Base-by-base conservation (phyloP, 768 basidiomycete genomes). In the Russula emetica region DNA sequence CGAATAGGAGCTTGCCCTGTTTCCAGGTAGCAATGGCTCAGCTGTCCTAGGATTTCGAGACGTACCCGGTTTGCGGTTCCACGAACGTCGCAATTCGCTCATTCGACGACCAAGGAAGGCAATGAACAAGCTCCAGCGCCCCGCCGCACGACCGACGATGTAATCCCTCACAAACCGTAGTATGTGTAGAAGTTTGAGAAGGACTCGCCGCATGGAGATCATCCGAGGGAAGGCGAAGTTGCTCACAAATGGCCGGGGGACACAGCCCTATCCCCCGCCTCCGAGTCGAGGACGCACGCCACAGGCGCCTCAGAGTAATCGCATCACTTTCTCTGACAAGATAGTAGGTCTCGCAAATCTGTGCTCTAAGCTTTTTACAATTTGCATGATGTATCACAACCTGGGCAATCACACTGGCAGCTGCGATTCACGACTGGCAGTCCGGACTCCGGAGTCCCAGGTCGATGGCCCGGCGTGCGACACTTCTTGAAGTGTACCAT, bases 71-170 rank as follows among this genome's bases (percentile, higher is more conserved):
- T 45, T 60, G 20, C 45, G 8, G 40, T 20, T 10, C 38, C 51
- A 5, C 20, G 10, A 28, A 2, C 28, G 16, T 40, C 45, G 36
- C 34, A 55, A 55, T 24, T 5, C 20, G 18, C 42, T n/a, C 9
- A 20, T 20, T n/a, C 20, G 55, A 54, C 54, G 54, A 49, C 61
- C 24, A 5, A 61, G 34, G 45, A 55, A 28, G 34, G 45, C 45
- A 10, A 53, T 26, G 24, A 49, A 16, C 45, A 28, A 13, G 5
- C 45, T 22, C 36, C 61, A 62, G 18, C 45, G 26, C 11, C 16
- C 18, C 7, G 22, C 26, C 26, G 11, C 22, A 36, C 34, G 34
- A 3, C 16, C 2, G n/a, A 49, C 16, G 36, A 36, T 36, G 13
- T 32, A 22, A 36, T 24, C 13, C 34, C 36, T 28, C 11, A 6